Evolutionary conservation across 1,139 yeast genomes (phyloP).

Genomic region (Yamadazyma buinensis): DNA sequence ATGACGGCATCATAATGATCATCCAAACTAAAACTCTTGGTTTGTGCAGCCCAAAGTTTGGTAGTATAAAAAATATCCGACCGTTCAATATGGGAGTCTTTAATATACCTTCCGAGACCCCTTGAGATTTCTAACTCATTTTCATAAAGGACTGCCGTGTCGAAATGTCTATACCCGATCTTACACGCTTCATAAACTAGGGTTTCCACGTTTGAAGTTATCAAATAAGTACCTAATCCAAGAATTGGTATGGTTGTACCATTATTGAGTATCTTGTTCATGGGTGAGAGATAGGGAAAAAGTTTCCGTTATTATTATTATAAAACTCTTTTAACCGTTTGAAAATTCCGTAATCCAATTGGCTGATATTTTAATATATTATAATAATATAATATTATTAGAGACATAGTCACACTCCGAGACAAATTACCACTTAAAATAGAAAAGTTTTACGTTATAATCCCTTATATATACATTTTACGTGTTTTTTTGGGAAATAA

Average conservation of each 20-base stretch:
- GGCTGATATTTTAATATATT: too few relatives aligned
- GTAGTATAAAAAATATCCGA: slow-evolving; percentile 65
- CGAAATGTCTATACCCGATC: slow-evolving; percentile 54
- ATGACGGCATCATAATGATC: slow-evolving; percentile 23
- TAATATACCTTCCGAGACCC: slow-evolving; percentile 51
- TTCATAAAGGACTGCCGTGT: slow-evolving; percentile 55
- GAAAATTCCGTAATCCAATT: too few relatives aligned
- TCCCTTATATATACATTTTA: too few relatives aligned
- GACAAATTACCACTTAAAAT: too few relatives aligned
- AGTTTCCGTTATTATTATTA: too few relatives aligned
- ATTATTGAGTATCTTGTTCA: slow-evolving; percentile 12
- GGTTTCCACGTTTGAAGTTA: slow-evolving; percentile 19
- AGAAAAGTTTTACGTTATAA: too few relatives aligned
- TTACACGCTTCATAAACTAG: slow-evolving; percentile 46
- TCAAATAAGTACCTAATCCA: slow-evolving; percentile 35
- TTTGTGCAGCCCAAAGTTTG: slow-evolving; percentile 35
- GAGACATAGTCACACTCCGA: too few relatives aligned
- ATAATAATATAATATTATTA: too few relatives aligned
- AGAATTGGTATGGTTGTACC: slow-evolving; percentile 32
- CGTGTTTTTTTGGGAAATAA: too few relatives aligned
- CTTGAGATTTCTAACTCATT: slow-evolving; percentile 57
- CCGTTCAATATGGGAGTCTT: slow-evolving; percentile 48
- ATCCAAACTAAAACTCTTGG: background rate
- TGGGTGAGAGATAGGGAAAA: too few relatives aligned
- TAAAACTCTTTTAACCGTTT: too few relatives aligned